phyloP scores from a whole-genome alignment of 306 rosid genomes.

The Malus asiatica region DNA sequence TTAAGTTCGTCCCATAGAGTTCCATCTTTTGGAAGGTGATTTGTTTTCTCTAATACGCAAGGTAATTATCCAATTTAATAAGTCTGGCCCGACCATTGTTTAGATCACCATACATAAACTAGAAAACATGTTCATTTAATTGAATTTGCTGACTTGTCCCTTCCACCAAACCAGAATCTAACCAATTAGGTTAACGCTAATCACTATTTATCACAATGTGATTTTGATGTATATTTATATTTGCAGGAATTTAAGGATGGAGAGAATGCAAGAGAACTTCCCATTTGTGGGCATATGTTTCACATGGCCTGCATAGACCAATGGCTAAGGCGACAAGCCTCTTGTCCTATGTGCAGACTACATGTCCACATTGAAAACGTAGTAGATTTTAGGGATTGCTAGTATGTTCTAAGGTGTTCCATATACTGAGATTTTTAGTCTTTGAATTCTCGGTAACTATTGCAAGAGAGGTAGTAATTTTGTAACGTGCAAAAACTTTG shows the following conservation, averaged over 20 bases:
- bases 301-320: slow-evolving; percentile 44
- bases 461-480: too few relatives aligned
- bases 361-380: too few relatives aligned
- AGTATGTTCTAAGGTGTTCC: too few relatives aligned
- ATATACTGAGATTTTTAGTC: too few relatives aligned
- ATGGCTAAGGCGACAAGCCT: slow-evolving; percentile 36
- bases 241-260: slow-evolving; percentile 35
- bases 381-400: too few relatives aligned
- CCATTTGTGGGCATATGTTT: slow-evolving; percentile 43
- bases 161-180: neutral
- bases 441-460: too few relatives aligned
- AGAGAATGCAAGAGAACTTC: slow-evolving; percentile 37
- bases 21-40: neutral
- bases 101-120: neutral
- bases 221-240: neutral
- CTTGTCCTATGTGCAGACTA: slow-evolving; percentile 36
- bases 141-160: neutral
- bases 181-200: neutral
- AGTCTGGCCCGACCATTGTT: neutral
- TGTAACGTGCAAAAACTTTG: too few relatives aligned
- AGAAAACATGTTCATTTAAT: neutral
- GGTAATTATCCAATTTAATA: neutral
- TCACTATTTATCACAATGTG: neutral
- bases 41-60: too few relatives aligned
- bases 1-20: neutral